Base-by-base conservation (phyloP, 305 asterid genomes). In the Lippia alba region DNA sequence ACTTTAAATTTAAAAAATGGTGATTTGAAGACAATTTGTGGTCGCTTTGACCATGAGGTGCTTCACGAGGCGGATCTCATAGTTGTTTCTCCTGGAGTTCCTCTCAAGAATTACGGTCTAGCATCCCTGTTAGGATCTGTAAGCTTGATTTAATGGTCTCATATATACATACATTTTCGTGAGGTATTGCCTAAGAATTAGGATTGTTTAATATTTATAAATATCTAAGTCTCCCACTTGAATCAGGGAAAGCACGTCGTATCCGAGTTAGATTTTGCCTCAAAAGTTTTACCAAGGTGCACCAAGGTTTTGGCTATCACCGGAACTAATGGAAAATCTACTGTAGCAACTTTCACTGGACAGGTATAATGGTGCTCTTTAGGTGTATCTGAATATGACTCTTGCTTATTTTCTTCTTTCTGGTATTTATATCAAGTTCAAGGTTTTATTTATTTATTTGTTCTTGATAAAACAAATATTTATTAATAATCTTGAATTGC, bases 241-340 rank as follows among this genome's bases (percentile, higher is more conserved):
- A 66, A 61, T 19, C 57, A 74, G 82, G 82, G 86, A 69, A 82
- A 73, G 81, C 69, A 40, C 53, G 61, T 82, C 51, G 65, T 81
- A 58, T 76, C 82, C 8, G 83, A 82, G 74, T 70, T 79, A 73
- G 80, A 76, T 76, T 82, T 82, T 70, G 86, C 81, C 55, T 70
- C 81, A 11, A 70, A 75, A 75, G 76, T 76, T 49, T 76, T 81
- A 46, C 83, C 86, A 32, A 73, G 17, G 15, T 55, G 66, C 73
- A 69, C 65, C 12, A 72, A 81, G 75, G 72, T 78, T 55, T 72
- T 78, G 64, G 86, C 83, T 14, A 67, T 81, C 53, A 81, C 86
- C 3, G 85, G 85, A 72, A 81, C 85, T 71, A 81, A 81, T 56
- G 85, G 85, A 61, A 81, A 81, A 69, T 81, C 85, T 30, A 78